A percentile compares a stretch with the other conserved stretches of the same genome.
Evolutionary conservation across 371 early-diverging fungal species (phyloP).

Genomic region (Haplosporangium sp.): DNA sequence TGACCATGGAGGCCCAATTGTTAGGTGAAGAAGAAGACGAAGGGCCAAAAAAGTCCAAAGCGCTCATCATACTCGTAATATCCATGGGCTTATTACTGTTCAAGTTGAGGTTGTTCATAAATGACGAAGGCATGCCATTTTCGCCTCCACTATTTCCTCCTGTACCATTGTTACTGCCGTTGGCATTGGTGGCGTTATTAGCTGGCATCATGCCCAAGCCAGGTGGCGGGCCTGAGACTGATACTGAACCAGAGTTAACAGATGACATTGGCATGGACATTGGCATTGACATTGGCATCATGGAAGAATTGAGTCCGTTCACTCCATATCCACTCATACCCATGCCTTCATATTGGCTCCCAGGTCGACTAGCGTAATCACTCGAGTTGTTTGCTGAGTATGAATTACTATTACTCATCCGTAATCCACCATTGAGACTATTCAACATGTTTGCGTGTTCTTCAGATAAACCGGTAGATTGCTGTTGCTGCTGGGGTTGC

Average conservation of each 20-base stretch:
- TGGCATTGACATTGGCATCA: conserved; percentile 29
- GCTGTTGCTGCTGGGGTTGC: conserved; percentile 10
- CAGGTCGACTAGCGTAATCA: conserved; percentile 13
- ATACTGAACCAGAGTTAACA: not conserved
- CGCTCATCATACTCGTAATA: conserved; percentile 39
- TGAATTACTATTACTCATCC: conserved; percentile 7
- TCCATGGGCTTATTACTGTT: conserved; percentile 36
- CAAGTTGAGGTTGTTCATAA: conserved; percentile 5
- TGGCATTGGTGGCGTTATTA: not conserved
- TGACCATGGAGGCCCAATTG: conserved; percentile 30
- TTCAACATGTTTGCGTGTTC: conserved; percentile 26
- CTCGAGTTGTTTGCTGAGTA: not conserved
- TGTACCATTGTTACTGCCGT: conserved; percentile 5
- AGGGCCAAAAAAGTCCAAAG: conserved; percentile 39
- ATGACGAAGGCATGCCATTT: conserved; percentile 5
- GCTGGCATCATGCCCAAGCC: conserved; percentile 22
- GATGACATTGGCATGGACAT: conserved; percentile 16
- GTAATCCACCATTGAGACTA: conserved; percentile 23
- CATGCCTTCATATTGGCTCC: conserved; percentile 24
- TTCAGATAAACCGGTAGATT: conserved; percentile 12
- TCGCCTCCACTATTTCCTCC: not conserved
- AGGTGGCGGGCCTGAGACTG: conserved; percentile 38
- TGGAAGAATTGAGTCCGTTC: conserved; percentile 9
- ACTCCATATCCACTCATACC: conserved; percentile 16
- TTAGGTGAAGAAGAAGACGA: conserved; percentile 20